Evolutionary conservation across 208 protist genomes (phyloP).

Genomic region (Naegleria fowleri): DNA sequence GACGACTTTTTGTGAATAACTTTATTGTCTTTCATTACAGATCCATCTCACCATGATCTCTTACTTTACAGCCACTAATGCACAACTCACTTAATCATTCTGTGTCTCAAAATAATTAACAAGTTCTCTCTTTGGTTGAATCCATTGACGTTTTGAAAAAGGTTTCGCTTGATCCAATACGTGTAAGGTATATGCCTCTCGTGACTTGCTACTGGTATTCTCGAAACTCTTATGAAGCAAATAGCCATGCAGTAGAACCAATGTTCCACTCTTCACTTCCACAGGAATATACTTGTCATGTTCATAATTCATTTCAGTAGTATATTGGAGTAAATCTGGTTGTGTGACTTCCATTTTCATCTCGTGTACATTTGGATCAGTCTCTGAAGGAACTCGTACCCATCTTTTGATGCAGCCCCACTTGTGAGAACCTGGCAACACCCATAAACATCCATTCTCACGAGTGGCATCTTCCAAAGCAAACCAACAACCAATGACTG

Average conservation of each 20-base stretch:
- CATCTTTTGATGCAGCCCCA: conserved; percentile 38
- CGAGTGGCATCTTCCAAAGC: conserved; percentile 60
- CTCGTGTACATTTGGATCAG: not conserved
- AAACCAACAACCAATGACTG: conserved; percentile 62
- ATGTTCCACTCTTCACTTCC: conserved; percentile 37
- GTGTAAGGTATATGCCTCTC: conserved; percentile 63
- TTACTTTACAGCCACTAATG: too few species aligned
- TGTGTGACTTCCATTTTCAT: not conserved
- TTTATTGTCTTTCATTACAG: too few species aligned
- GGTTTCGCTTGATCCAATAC: conserved; percentile 45
- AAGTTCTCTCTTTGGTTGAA: not conserved
- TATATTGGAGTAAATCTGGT: conserved; percentile 12
- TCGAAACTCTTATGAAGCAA: conserved; percentile 53
- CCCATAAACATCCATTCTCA: conserved; percentile 65
- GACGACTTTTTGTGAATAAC: too few species aligned
- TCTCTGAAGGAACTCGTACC: not conserved
- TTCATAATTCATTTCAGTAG: conserved; percentile 3
- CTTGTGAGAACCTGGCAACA: conserved; percentile 52
- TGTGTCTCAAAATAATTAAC: not conserved
- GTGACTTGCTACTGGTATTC: conserved; percentile 45
- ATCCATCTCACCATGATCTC: too few species aligned
- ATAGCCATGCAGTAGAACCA: conserved; percentile 53
- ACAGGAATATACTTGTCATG: conserved; percentile 39
- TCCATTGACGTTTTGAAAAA: not conserved
- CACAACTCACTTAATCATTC: not conserved